These are phyloP conservation scores for Yamadazyma aaseri DNA, from an alignment of 1,139 yeast genomes.

Conservation along the genomic window DNA sequence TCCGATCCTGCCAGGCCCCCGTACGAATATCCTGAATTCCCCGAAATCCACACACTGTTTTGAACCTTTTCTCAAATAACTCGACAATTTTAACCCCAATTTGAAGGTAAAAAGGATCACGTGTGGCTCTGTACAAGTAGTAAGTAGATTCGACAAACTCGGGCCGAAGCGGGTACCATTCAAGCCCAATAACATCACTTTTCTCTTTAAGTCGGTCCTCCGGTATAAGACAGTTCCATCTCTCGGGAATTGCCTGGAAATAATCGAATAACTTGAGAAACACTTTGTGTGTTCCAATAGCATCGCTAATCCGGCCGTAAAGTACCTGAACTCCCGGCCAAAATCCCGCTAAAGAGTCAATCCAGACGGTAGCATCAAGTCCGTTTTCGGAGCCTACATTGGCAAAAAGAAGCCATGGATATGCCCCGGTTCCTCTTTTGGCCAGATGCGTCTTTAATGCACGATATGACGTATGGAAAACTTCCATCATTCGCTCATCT, in stretches of 20 bases:
- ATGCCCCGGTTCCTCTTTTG: conserved; percentile 32
- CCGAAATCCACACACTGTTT: conserved; percentile 75
- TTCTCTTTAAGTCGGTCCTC: conserved; percentile 10
- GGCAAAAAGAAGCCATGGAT: conserved; percentile 56
- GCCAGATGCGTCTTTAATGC: conserved; percentile 55
- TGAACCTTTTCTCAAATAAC: conserved; percentile 52
- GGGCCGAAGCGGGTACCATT: conserved; percentile 92
- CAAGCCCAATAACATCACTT: conserved; percentile 49
- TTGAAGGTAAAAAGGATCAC: conserved; percentile 78
- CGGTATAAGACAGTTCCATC: conserved; percentile 58
- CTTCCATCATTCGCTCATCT: conserved; percentile 56
- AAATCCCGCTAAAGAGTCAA: conserved; percentile 84
- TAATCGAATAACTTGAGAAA: conserved; percentile 77
- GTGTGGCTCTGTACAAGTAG: conserved; percentile 78
- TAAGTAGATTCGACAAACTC: conserved; percentile 90
- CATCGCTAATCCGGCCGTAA: conserved; percentile 71
- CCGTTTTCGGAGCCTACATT: conserved; percentile 62
- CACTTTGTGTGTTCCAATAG: conserved; percentile 60
- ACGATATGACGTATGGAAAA: conserved; percentile 60
- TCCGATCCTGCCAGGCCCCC: conserved; percentile 67
- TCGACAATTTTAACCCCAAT: conserved; percentile 66
- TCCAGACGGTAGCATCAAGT: conserved; percentile 57
- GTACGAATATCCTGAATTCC: conserved; percentile 70
- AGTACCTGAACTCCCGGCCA: conserved; percentile 84
- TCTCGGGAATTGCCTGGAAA: conserved; percentile 81